These are phyloP conservation scores for Euclidium syriacum DNA, from an alignment of 345 rosid genomes.

Conservation along the genomic window DNA sequence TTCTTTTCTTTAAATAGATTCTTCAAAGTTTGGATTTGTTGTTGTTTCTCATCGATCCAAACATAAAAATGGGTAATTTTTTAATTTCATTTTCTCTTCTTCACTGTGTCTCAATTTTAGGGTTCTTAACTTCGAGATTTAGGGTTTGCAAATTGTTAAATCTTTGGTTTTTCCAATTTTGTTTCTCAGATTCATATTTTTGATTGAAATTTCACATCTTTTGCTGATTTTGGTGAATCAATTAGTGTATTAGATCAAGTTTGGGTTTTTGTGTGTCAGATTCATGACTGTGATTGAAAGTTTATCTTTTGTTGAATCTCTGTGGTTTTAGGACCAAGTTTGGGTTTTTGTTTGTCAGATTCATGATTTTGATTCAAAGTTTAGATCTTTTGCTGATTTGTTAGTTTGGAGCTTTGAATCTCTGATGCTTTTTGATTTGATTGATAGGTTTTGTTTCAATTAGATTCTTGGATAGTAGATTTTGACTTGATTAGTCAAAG, in stretches of 20 bases:
- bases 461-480: constrained; percentile 11
- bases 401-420: neutral
- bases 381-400: neutral
- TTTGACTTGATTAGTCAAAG: constrained; percentile 12
- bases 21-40: constrained; percentile 11
- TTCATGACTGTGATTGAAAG: neutral
- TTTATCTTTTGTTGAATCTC: neutral
- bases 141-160: neutral
- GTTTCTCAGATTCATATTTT: neutral
- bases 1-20: neutral
- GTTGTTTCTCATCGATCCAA: neutral
- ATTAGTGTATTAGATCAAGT: too few species aligned
- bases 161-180: neutral
- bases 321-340: neutral
- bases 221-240: neutral
- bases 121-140: neutral
- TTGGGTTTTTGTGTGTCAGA: neutral
- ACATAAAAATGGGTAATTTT: constrained; percentile 35
- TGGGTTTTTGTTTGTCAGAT: neutral
- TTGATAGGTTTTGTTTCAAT: neutral
- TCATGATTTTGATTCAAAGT: constrained; percentile 2
- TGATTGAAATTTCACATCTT: neutral
- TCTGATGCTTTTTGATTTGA: constrained; percentile 3
- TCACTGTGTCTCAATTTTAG: neutral
- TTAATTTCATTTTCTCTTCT: neutral